These are phyloP conservation scores for Termitomyces sp. DNA, from an alignment of 768 basidiomycete genomes.

Conservation along the genomic window DNA sequence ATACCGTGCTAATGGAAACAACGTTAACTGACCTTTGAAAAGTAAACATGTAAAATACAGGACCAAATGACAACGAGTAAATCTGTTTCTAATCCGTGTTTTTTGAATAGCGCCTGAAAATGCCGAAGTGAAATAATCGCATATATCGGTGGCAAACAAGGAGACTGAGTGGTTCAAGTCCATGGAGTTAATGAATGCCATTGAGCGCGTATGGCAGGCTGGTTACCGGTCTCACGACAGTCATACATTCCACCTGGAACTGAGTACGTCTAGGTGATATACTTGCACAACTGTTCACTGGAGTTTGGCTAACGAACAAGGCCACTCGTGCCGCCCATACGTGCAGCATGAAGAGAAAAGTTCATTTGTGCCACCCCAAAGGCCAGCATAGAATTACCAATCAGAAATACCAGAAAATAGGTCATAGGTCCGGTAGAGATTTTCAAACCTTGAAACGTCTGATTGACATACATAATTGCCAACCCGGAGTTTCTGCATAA, in stretches of 20 bases:
- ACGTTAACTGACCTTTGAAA: neutral
- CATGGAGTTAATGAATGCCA: no score
- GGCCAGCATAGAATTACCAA: neutral
- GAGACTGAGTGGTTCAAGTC: neutral
- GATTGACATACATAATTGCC: neutral
- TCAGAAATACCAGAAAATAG: neutral
- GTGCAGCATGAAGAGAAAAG: neutral
- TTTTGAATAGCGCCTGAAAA: no score
- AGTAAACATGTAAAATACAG: neutral
- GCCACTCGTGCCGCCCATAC: neutral
- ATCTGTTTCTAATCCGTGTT: neutral
- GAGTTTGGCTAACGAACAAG: neutral
- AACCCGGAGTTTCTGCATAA: neutral
- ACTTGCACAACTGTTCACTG: neutral
- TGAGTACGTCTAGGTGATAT: neutral
- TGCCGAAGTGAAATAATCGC: neutral
- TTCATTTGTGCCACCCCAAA: neutral
- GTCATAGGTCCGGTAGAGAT: neutral
- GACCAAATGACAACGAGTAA: neutral
- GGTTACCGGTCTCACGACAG: neutral
- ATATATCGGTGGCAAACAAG: neutral
- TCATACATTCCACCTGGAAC: neutral
- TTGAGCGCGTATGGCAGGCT: neutral
- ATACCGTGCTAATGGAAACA: neutral
- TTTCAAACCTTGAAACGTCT: neutral